Evolutionary conservation across 768 basidiomycete species (phyloP).

Genomic region (Psilocybe cyanescens): DNA sequence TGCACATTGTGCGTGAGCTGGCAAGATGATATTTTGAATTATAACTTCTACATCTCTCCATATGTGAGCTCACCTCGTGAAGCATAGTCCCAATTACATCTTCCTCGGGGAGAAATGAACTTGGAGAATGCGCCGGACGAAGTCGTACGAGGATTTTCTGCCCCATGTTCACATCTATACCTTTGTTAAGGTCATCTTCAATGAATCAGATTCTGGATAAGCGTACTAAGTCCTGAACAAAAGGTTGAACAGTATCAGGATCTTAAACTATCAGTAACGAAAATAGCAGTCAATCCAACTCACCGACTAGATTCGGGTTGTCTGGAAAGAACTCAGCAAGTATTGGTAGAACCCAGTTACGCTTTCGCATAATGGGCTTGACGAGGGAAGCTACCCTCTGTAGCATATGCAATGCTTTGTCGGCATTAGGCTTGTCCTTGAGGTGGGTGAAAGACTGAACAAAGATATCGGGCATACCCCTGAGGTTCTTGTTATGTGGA

Average conservation of each 20-base stretch:
- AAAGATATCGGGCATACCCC: constrained; percentile 56
- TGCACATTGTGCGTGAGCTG: constrained; percentile 90
- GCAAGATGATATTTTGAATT: neutral
- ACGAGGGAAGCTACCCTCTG: constrained; percentile 77
- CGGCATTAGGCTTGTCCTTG: constrained; percentile 65
- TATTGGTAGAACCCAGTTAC: constrained; percentile 76
- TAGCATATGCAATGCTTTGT: constrained; percentile 69
- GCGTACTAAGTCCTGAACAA: constrained; percentile 39
- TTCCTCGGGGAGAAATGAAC: constrained; percentile 76
- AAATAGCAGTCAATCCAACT: constrained; percentile 24
- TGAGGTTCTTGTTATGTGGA: neutral
- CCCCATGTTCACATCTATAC: constrained; percentile 75
- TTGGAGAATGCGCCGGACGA: constrained; percentile 67
- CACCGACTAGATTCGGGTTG: constrained; percentile 72
- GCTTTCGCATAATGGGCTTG: constrained; percentile 93
- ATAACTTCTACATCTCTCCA: neutral
- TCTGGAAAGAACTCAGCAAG: constrained; percentile 91
- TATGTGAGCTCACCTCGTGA: constrained; percentile 66
- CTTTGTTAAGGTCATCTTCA: constrained; percentile 9
- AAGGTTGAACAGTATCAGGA: neutral
- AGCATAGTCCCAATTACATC: constrained; percentile 85
- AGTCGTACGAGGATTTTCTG: constrained; percentile 84
- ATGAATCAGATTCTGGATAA: neutral
- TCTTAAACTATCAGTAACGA: constrained; percentile 1
- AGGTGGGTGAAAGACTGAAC: constrained; percentile 75